A percentile compares a stretch with the other conserved stretches of the same genome.
phyloP scores from a whole-genome alignment of 768 basidiomycete species.

The Agaricus subrufescens region DNA sequence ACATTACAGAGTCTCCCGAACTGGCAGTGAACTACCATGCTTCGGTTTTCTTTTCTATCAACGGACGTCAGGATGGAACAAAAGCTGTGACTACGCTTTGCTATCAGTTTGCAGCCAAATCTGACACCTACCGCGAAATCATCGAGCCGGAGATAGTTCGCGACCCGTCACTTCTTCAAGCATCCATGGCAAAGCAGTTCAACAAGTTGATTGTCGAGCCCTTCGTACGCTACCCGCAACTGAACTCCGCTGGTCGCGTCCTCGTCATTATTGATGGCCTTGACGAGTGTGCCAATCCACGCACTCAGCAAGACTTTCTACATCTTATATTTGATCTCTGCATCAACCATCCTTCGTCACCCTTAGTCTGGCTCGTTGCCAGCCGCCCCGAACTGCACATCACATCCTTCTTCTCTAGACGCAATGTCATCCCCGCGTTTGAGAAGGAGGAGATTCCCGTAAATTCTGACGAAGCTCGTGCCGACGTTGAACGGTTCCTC shows the following conservation, averaged over 20 bases:
- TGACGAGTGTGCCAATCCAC: too few relatives aligned
- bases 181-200: slow-evolving; percentile 11
- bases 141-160: slow-evolving; percentile 6
- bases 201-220: background rate
- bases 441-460: too few relatives aligned
- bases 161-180: slow-evolving; percentile 7
- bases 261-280: too few relatives aligned
- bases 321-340: background rate
- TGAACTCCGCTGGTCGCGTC: too few relatives aligned
- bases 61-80: background rate
- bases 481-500: too few relatives aligned
- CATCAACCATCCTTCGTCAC: background rate
- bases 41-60: background rate
- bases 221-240: too few relatives aligned
- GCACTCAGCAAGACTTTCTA: background rate
- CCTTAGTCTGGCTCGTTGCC: background rate
- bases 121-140: background rate
- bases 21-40: background rate
- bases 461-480: too few relatives aligned
- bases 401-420: too few relatives aligned
- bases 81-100: slow-evolving; percentile 13
- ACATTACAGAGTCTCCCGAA: background rate
- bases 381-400: too few relatives aligned
- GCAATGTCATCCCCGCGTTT: too few relatives aligned
- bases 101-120: slow-evolving; percentile 14